phyloP scores from a whole-genome alignment of 768 basidiomycete species.

The Termitomyces sp. region DNA sequence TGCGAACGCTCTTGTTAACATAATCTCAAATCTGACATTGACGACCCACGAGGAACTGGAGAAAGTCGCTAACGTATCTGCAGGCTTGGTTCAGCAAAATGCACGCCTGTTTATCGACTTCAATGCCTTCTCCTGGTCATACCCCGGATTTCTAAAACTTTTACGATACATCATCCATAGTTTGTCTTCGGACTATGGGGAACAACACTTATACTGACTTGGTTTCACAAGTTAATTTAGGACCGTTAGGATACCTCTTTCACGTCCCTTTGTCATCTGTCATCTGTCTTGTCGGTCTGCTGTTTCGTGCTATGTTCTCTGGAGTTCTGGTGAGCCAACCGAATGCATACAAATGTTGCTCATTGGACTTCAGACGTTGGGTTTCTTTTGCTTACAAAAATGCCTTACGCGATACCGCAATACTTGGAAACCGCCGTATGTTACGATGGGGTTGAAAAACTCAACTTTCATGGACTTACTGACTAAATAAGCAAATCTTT shows the following conservation, averaged over 20 bases:
- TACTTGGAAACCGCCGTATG: constrained; percentile 4
- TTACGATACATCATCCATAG: constrained; percentile 7
- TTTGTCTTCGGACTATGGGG: constrained; percentile 1
- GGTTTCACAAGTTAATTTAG: constrained; percentile 21
- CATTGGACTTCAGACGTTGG: constrained; percentile 4
- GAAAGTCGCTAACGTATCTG: constrained; percentile 38
- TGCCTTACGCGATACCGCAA: not conserved
- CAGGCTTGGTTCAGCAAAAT: constrained; percentile 23
- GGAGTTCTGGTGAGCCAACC: constrained; percentile 32
- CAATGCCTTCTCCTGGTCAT: constrained; percentile 2
- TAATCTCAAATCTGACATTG: constrained; percentile 30
- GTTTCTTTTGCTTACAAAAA: constrained; percentile 7
- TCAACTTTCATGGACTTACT: not conserved
- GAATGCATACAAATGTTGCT: not conserved
- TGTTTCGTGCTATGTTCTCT: constrained; percentile 28
- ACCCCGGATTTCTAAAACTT: not conserved
- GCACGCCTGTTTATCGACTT: constrained; percentile 14
- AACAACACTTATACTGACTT: not conserved
- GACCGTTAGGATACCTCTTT: constrained; percentile 19
- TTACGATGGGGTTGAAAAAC: not conserved
- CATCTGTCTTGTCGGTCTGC: constrained; percentile 22
- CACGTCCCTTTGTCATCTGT: constrained; percentile 22
- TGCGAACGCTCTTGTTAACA: constrained; percentile 27
- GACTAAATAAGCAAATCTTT: not conserved
- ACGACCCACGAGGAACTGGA: constrained; percentile 37